These are phyloP conservation scores for Dictyostelium brefeldianum DNA, from an alignment of 78 protist genomes.

Conservation along the genomic window DNA sequence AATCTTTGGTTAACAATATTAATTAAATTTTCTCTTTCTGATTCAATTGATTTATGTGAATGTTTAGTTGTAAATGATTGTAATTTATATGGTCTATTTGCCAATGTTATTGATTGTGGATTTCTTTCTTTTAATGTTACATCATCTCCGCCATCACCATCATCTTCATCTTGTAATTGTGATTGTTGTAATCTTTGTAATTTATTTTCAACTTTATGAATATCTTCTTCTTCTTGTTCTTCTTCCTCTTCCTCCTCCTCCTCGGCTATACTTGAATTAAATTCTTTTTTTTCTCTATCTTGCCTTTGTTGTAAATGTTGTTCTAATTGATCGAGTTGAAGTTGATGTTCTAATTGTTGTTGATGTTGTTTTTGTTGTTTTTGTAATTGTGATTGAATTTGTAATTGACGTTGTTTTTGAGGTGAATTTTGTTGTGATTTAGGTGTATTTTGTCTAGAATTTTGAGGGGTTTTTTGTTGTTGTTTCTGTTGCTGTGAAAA, in stretches of 20 bases:
- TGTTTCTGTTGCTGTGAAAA: background rate
- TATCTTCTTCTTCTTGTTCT: too few relatives aligned
- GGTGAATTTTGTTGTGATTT: background rate
- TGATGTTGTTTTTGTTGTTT: background rate
- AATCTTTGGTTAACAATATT: background rate
- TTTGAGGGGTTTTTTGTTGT: background rate
- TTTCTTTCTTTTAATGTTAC: background rate
- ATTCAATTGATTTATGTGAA: constrained; percentile 8
- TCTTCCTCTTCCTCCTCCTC: too few relatives aligned
- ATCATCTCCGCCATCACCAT: background rate
- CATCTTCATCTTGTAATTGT: background rate
- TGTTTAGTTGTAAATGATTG: constrained; percentile 8
- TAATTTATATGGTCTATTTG: constrained; percentile 52
- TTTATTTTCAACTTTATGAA: too few relatives aligned
- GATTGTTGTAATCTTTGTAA: background rate
- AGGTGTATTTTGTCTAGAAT: background rate
- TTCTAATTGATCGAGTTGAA: background rate
- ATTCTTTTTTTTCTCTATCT: background rate
- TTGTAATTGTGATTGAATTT: background rate
- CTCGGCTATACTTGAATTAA: background rate
- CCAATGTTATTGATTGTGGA: background rate
- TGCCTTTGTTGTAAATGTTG: background rate
- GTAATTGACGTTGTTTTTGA: background rate
- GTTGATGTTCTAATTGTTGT: background rate
- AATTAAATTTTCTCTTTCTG: background rate